These are phyloP conservation scores for Isabelozyma pseudorhagii DNA, from an alignment of 805 yeast species.

Conservation along the genomic window DNA sequence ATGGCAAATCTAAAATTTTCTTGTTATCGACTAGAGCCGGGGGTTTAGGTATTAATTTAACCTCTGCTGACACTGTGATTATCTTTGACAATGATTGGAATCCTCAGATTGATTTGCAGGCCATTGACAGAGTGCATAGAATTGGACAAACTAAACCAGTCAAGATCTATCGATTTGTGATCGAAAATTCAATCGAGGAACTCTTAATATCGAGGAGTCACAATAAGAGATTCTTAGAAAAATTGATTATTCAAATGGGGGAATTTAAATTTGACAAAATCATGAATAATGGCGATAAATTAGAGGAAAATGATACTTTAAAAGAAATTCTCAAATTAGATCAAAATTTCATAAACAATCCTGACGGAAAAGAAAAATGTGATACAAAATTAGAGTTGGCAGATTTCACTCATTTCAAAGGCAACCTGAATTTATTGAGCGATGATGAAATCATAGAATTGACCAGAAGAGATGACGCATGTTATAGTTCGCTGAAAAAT, in stretches of 20 bases:
- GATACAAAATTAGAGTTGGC: neutral
- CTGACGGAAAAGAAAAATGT: neutral
- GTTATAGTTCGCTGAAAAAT: constrained; percentile 20
- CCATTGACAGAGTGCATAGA: constrained; percentile 93
- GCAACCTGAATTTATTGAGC: constrained; percentile 8
- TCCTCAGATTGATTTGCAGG: constrained; percentile 95
- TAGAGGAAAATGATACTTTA: constrained; percentile 3
- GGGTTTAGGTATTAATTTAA: constrained; percentile 85
- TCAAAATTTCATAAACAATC: neutral
- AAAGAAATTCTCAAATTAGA: constrained; percentile 10
- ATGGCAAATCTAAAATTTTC: constrained; percentile 46
- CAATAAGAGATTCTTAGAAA: constrained; percentile 75
- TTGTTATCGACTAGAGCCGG: constrained; percentile 90
- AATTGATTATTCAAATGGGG: constrained; percentile 52
- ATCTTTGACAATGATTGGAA: constrained; percentile 95
- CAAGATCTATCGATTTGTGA: constrained; percentile 71
- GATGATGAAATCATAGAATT: constrained; percentile 43
- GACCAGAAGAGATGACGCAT: constrained; percentile 29
- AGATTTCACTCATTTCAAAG: neutral
- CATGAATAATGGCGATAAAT: constrained; percentile 4
- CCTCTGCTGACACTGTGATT: constrained; percentile 86
- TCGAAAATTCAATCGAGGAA: constrained; percentile 80
- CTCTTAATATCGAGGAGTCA: constrained; percentile 74
- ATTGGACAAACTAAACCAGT: constrained; percentile 90
- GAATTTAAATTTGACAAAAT: constrained; percentile 30